A percentile compares a stretch with the other conserved stretches of the same genome.
Conservation (phyloP, 805 yeast species). For the Zygosaccharomyces siamensis region DNA sequence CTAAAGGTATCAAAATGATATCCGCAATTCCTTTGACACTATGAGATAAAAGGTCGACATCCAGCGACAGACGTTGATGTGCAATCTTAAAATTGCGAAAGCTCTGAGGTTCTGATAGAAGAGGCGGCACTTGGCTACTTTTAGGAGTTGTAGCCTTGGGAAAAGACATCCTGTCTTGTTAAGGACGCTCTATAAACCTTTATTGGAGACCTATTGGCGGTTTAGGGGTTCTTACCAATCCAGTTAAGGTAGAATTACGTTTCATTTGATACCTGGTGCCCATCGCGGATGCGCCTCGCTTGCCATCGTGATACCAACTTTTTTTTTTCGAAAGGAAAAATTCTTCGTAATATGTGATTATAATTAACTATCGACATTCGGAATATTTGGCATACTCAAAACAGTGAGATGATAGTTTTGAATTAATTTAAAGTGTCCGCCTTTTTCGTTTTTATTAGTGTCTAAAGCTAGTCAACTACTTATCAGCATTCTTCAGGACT, state of each 20-base stretch:
- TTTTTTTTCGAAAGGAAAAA: neutral
- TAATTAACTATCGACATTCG: neutral
- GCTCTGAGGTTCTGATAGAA: constrained; percentile 8
- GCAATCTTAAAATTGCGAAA: constrained; percentile 55
- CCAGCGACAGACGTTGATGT: constrained; percentile 77
- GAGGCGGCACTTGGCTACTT: constrained; percentile 13
- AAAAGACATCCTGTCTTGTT: constrained; percentile 21
- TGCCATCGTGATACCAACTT: constrained; percentile 1
- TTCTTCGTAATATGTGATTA: neutral
- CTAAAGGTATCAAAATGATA: constrained; percentile 71
- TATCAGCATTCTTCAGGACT: neutral
- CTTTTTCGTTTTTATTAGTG: no score
- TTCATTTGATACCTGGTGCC: neutral
- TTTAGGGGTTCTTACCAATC: neutral
- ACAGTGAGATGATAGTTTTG: no score
- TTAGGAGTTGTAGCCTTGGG: constrained; percentile 28
- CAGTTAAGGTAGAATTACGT: neutral
- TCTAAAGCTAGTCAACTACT: no score
- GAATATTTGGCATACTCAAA: no score
- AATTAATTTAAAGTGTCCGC: no score
- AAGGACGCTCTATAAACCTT: neutral
- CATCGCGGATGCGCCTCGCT: neutral
- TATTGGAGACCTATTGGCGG: neutral
- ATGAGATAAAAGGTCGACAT: constrained; percentile 66
- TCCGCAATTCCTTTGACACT: constrained; percentile 72